Base-by-base conservation (phyloP, 345 rosid species). In the Isatis tinctoria region DNA sequence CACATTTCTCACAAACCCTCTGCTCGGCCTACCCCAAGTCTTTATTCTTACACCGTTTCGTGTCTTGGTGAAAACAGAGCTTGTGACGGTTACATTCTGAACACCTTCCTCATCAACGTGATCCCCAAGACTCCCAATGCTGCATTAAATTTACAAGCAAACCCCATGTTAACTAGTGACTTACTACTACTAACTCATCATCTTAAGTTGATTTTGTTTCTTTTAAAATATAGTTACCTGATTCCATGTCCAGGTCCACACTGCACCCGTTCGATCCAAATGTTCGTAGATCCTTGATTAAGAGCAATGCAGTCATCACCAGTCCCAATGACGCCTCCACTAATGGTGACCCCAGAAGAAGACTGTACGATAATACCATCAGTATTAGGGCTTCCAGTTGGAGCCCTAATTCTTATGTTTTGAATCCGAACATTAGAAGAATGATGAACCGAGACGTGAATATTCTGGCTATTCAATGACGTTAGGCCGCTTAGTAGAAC, bases 161-260 rank as follows among this genome's bases (percentile, higher is more conserved):
- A 20, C 30, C n/a, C 30, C 7, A 65, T 7, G 32, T 65, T 45
- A 56, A 17, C 10, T 56, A 16, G 13, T 37, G 32, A 51, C 33
- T 74, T 59, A 7, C 13, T 36, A 35, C 8, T 20, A 30, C n/a
- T 32, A 8, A 8, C 5, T 14, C 17, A 59, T 1, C 12, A 32
- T 32, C 2, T 11, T 57, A 58, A 24, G 16, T 18, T 7, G 0
- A 54, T 20, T 10, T 11, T 30, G n/a, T n/a, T n/a, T n/a, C n/a
- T n/a, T n/a, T n/a, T n/a, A 22, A 22, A 22, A 22, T 2, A 3
- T 57, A 10, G 22, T 56, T 17, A 86, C 87, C 90, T 86, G 28
- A 87, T 82, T 18, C 91, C 91, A 41, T 86, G 92, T 60, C 92
- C 92, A 0, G 92, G 92, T 67, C 92, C 92, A 69, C 92, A 87